Base-by-base conservation (phyloP, 805 yeast genomes). In the Metschnikowia chrysomelidarum region DNA sequence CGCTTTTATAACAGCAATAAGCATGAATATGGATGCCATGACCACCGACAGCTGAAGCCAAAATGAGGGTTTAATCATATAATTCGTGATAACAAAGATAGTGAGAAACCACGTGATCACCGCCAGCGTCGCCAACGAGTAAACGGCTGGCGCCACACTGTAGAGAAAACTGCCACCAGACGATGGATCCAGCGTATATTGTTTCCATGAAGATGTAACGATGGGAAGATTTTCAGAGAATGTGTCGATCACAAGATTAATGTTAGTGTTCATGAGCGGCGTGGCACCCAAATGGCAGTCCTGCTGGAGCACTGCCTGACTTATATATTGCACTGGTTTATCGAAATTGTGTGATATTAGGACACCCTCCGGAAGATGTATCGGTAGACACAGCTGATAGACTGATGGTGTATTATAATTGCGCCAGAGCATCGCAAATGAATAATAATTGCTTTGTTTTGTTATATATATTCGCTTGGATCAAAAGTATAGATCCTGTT, bases 21-120 rank as follows among this genome's bases (percentile, higher is more conserved):
- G 57, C 39, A 84, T 62, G 52, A 80, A 82, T 0, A 73, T 60
- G 1, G 83, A 68, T 1, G 82, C 73, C 8, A 80, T 41, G 0
- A 69, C 32, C 1, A 82, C 71, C 1, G 83, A 76, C 0, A 65
- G 36, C 48, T 69, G 63, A 30, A 81, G 59, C 20, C 79, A 50
- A 34, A 64, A 46, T 8, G 85, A 69, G 1, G 87, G 83, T 47
- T 73, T 77, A 35, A 76, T 75, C 8, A 82, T 76, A 34, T 78
- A 77, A 51, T 78, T 80, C 6, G 87, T 75, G 42, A 80, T 71
- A 11, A 81, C 76, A 34, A 82, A 70, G 7, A 84, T 58, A 0
- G 88, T 78, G 16, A 80, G 60, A 44, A 76, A 78, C 57, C 80
- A 64, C 3, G 83, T 73, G 4, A 82, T 72, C 13, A 82, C 82